Base-by-base conservation (phyloP, 805 yeast species). In the Suhomyces faveliae region DNA sequence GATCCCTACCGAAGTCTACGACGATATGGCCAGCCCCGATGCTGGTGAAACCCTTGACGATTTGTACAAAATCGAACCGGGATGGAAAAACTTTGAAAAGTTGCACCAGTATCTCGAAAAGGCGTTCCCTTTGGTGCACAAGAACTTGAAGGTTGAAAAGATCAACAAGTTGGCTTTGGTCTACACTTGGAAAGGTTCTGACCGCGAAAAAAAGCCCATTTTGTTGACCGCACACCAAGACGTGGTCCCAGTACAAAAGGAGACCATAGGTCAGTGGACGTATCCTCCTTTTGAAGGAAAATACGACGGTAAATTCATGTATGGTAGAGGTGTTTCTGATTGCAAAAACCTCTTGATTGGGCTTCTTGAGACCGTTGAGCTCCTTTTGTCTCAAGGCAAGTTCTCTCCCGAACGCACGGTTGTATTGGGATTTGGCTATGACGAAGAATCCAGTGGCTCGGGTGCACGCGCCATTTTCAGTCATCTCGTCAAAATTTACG, bases 351-450 rank as follows among this genome's bases (percentile, higher is more conserved):
- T 74, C 23, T 59, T 78, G 45, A 61, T 74, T 38, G 80, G 74
- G 55, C 51, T 76, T 11, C 55, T 72, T 45, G 75, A 73, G 42
- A 51, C 70, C 1, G 50, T 67, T n/a, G 75, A 70, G 44, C 52
- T 67, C 9, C 54, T 70, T 12, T 58, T 70, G 42, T 41, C 53
- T 7, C 71, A 65, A 41, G 58, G 52, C 2, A 40, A 52, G 25
- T 77, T 77, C 53, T 43, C 54, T 13, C 81, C 81, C 2, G 53
- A 61, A 45, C 63, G 81, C 55, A 74, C 79, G 0, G 61, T 77
- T 10, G 55, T 77, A 8, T 58, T 74, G n/a, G 74, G 73, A 0
- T 76, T 76, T 55, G 81, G 81, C 1, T 77, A 74, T 46, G 82
- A 77, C 55, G 82, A 77, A 56, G 82, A 77, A 58, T 61, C 74